Conservation (phyloP, 2,329 filamentous ascomycete species). For the Pseudogymnoascus sp. region DNA sequence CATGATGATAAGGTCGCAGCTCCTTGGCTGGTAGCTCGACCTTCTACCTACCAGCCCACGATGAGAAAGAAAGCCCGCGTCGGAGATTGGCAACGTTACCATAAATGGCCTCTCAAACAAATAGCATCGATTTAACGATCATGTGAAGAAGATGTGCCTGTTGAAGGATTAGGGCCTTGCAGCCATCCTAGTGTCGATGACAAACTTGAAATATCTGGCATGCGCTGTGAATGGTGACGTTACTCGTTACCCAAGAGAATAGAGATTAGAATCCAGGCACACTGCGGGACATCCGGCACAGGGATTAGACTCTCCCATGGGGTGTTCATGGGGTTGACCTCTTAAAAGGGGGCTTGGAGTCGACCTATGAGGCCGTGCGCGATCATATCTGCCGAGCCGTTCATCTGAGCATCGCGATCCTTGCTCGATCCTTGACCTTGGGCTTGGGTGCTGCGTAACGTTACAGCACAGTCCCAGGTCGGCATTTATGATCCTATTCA, state of each 20-base stretch:
- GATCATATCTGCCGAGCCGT: background rate
- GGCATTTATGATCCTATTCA: slow-evolving; percentile 2
- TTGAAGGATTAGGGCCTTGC: background rate
- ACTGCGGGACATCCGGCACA: background rate
- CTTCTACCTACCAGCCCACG: background rate
- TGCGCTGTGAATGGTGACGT: background rate
- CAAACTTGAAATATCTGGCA: background rate
- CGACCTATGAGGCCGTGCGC: background rate
- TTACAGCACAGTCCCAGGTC: slow-evolving; percentile 1
- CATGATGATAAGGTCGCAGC: background rate
- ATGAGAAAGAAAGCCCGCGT: background rate
- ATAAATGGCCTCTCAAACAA: background rate
- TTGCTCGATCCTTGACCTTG: background rate
- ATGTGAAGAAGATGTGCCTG: background rate
- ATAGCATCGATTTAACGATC: background rate
- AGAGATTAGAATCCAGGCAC: slow-evolving; percentile 5
- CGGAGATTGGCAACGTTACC: slow-evolving; percentile 1
- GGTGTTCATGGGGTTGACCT: background rate
- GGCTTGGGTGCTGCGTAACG: background rate
- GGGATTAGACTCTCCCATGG: background rate
- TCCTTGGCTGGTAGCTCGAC: background rate
- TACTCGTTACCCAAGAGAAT: background rate
- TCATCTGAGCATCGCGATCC: slow-evolving; percentile 2
- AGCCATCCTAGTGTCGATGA: background rate
- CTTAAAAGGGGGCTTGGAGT: background rate